Conservation (phyloP, 345 rosid genomes). For the Bretschneidera sinensis region DNA sequence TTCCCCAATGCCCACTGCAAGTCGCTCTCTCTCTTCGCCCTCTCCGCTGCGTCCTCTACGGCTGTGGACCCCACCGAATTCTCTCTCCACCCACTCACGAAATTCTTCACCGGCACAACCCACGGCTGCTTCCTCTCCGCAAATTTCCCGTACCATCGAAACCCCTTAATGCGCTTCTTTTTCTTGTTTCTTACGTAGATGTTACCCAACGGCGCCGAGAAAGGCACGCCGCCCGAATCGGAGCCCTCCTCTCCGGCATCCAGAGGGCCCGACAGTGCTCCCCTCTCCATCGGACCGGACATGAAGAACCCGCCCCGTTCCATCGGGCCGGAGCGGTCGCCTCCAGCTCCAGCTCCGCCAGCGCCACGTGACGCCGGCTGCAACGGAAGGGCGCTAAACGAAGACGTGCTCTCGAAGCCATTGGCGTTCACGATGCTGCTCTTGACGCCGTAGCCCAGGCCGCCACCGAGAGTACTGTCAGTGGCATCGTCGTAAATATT, state of each 20-base stretch:
- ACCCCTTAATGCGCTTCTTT: conserved; percentile 53
- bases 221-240: conserved; percentile 51
- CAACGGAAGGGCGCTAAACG: conserved; percentile 73
- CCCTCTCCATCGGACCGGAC: conserved; percentile 90
- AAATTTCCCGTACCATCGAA: conserved; percentile 51
- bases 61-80: conserved; percentile 24
- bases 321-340: conserved; percentile 30
- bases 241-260: conserved; percentile 44
- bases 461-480: conserved; percentile 52
- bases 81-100: conserved; percentile 56
- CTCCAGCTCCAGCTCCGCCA: conserved; percentile 12
- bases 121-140: conserved; percentile 85
- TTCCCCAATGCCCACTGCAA: conserved; percentile 97
- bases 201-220: conserved; percentile 91
- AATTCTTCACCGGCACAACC: conserved; percentile 94
- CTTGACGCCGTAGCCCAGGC: conserved; percentile 37
- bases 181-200: conserved; percentile 52
- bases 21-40: conserved; percentile 36
- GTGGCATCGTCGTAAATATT: conserved; percentile 76
- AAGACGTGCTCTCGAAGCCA: conserved; percentile 90
- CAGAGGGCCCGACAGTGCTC: conserved; percentile 79
- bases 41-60: conserved; percentile 9
- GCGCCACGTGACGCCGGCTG: conserved; percentile 80
- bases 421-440: conserved; percentile 51
- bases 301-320: conserved; percentile 64